Conservation (phyloP, 2,329 filamentous ascomycete species). For the Rachicladosporium sp. region DNA sequence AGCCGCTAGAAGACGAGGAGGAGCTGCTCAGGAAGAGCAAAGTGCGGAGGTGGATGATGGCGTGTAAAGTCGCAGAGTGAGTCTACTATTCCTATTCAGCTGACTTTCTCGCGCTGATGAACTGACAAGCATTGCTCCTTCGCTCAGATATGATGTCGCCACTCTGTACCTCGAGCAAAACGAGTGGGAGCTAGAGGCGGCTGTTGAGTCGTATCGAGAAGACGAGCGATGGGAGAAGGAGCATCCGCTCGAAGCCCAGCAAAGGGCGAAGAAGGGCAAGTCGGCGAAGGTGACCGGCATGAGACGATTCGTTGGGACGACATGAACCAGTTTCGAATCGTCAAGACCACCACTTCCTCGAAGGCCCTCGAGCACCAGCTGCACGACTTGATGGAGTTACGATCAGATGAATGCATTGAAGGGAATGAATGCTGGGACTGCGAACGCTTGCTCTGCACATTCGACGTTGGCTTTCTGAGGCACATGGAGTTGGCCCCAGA, state of each 20-base stretch:
- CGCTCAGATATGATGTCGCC: constrained; percentile 52
- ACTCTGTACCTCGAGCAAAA: constrained; percentile 61
- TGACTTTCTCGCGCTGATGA: constrained; percentile 7
- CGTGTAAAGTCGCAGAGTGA: constrained; percentile 65
- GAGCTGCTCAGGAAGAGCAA: constrained; percentile 59
- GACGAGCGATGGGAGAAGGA: constrained; percentile 67
- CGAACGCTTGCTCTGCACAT: too few species aligned
- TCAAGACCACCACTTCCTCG: too few species aligned
- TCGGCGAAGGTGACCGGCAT: constrained; percentile 20
- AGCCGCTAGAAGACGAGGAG: constrained; percentile 60
- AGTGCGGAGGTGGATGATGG: constrained; percentile 66
- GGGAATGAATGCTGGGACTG: too few species aligned
- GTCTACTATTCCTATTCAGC: constrained; percentile 13
- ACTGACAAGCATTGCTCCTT: constrained; percentile 28
- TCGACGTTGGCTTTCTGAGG: too few species aligned
- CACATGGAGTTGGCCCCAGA: too few species aligned
- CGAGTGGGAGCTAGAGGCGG: constrained; percentile 52
- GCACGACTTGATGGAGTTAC: too few species aligned
- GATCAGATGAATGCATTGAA: too few species aligned
- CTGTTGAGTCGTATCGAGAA: constrained; percentile 51
- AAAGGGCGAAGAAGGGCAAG: constrained; percentile 34
- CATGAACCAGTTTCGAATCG: too few species aligned
- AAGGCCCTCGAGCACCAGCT: too few species aligned
- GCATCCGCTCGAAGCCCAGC: constrained; percentile 44
- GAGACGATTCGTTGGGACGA: constrained; percentile 22